These are phyloP conservation scores for Penicillium polonicum DNA, from an alignment of 2,329 filamentous ascomycete species.

Conservation along the genomic window DNA sequence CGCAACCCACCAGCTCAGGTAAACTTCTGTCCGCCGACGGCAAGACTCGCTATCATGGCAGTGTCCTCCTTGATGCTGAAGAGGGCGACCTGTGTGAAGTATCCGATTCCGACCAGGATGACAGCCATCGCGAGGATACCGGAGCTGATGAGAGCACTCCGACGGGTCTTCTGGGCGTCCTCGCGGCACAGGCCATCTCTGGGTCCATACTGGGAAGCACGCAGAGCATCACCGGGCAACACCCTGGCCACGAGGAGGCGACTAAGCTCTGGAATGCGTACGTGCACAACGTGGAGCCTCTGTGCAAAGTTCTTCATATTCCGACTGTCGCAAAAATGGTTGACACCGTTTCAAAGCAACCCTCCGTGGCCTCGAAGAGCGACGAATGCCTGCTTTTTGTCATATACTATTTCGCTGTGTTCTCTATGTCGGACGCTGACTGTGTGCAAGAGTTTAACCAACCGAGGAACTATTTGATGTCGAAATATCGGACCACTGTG, in stretches of 20 bases:
- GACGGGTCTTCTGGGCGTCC: background rate
- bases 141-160: background rate
- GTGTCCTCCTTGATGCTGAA: constrained; percentile 27
- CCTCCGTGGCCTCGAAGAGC: constrained; percentile 28
- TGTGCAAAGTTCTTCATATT: constrained; percentile 70
- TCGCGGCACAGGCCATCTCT: background rate
- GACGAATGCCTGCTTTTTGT: constrained; percentile 39
- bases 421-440: constrained; percentile 17
- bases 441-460: constrained; percentile 7
- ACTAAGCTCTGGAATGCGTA: constrained; percentile 74
- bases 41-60: constrained; percentile 47
- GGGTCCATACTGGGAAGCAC: background rate
- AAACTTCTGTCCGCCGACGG: constrained; percentile 22
- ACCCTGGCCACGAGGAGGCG: constrained; percentile 41
- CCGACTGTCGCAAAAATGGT: constrained; percentile 67
- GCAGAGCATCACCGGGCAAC: constrained; percentile 27
- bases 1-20: background rate
- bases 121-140: background rate
- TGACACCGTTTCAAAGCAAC: constrained; percentile 55
- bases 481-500: constrained; percentile 9
- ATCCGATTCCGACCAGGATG: constrained; percentile 20
- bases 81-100: constrained; percentile 28
- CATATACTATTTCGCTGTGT: constrained; percentile 24
- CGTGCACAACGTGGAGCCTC: constrained; percentile 70
- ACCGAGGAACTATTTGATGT: constrained; percentile 3